Conservation (phyloP, 2,329 filamentous ascomycete species). For the Amylocarpus encephaloides region DNA sequence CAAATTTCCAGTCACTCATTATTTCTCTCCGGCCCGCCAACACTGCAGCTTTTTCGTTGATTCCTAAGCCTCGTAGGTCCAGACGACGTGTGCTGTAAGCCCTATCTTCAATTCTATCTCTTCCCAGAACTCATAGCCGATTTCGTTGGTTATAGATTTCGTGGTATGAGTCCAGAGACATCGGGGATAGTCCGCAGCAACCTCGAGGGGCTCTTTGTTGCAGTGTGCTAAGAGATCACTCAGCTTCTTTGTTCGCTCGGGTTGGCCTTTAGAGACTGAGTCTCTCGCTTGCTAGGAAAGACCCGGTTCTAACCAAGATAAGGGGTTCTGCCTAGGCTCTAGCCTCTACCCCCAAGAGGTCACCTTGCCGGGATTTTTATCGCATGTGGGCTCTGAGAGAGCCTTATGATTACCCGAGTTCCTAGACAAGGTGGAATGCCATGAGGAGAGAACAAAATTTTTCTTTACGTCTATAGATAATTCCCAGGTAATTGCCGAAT, state of each 20-base stretch:
- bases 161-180: constrained; percentile 7
- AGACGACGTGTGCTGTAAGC: constrained; percentile 9
- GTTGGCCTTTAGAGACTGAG: neutral
- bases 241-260: neutral
- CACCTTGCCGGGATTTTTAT: neutral
- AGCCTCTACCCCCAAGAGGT: constrained; percentile 8
- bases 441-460: neutral
- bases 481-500: constrained; percentile 6
- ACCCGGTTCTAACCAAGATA: constrained; percentile 8
- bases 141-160: neutral
- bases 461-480: neutral
- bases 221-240: neutral
- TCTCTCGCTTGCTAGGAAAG: neutral
- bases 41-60: constrained; percentile 43
- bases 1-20: neutral
- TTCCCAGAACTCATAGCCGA: neutral
- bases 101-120: constrained; percentile 5
- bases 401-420: neutral
- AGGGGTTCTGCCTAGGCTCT: neutral
- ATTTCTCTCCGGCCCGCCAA: constrained; percentile 30
- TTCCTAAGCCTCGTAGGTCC: constrained; percentile 31
- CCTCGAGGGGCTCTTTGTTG: constrained; percentile 8
- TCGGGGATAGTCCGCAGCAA: constrained; percentile 8
- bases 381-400: constrained; percentile 5
- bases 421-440: neutral